Evolutionary conservation across 495 filamentous ascomycete species (phyloP).

Genomic region (Corynascus novoguineensis): DNA sequence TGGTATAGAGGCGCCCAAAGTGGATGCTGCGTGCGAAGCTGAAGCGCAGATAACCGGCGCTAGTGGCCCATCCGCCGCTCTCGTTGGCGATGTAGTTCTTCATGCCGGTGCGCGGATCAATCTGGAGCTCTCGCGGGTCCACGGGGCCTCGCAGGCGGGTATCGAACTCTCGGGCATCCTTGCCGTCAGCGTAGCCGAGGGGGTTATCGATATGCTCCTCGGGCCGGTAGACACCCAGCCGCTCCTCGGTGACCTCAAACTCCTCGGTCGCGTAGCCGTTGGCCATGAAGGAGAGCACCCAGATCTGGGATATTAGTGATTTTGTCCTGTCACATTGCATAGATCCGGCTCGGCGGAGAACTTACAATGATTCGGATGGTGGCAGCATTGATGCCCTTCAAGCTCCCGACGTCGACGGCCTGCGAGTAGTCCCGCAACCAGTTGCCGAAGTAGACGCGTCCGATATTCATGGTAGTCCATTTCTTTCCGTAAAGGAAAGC

Average conservation of each 20-base stretch:
- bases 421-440: conserved; percentile 76
- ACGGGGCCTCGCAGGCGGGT: conserved; percentile 75
- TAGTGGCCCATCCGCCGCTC: conserved; percentile 75
- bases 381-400: conserved; percentile 82
- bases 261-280: conserved; percentile 97
- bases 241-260: conserved; percentile 90
- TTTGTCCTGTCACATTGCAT: not conserved
- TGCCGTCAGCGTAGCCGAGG: conserved; percentile 82
- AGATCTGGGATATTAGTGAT: conserved; percentile 39
- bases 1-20: conserved; percentile 79
- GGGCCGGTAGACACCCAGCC: conserved; percentile 85
- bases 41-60: conserved; percentile 80
- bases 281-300: conserved; percentile 85
- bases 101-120: conserved; percentile 85
- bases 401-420: conserved; percentile 84
- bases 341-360: not conserved
- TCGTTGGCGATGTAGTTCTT: conserved; percentile 99
- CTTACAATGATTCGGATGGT: conserved; percentile 75
- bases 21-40: conserved; percentile 82
- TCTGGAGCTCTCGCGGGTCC: conserved; percentile 65
- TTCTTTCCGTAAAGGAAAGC: conserved; percentile 86
- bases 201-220: conserved; percentile 95
- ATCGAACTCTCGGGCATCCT: conserved; percentile 81
- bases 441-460: conserved; percentile 88
- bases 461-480: conserved; percentile 87